phyloP scores from a whole-genome alignment of 495 filamentous ascomycete genomes.

The Bacidia rubella region DNA sequence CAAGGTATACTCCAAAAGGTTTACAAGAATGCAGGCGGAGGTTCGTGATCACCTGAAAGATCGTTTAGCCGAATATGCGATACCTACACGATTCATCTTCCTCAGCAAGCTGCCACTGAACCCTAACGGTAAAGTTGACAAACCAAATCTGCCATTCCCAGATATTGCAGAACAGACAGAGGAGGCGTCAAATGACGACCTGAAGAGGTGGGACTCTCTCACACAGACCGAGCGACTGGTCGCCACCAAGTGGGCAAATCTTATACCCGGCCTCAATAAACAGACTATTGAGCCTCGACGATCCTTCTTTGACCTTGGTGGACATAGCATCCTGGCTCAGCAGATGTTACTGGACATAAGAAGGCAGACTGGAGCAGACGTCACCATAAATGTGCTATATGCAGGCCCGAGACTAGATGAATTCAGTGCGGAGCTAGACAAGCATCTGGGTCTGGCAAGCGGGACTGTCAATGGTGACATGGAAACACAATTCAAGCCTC shows the following conservation, averaged over 20 bases:
- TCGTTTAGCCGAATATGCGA: conserved; percentile 66
- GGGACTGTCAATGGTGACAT: conserved; percentile 1
- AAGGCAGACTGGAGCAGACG: conserved; percentile 48
- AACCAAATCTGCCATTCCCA: conserved; percentile 81
- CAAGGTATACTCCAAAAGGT: conserved; percentile 27
- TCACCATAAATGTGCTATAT: conserved; percentile 68
- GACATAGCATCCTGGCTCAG: conserved; percentile 77
- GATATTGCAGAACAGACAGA: conserved; percentile 50
- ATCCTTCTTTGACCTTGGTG: conserved; percentile 78
- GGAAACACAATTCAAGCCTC: background rate
- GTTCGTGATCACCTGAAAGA: conserved; percentile 57
- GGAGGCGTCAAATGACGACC: conserved; percentile 27
- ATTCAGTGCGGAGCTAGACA: conserved; percentile 66
- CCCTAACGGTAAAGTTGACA: conserved; percentile 54
- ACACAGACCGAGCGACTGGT: conserved; percentile 54
- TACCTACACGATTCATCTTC: conserved; percentile 69
- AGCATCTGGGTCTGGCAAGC: background rate
- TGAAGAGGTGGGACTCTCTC: conserved; percentile 27
- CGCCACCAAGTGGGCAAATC: conserved; percentile 54
- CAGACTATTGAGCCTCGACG: conserved; percentile 19
- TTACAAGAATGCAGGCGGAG: conserved; percentile 54
- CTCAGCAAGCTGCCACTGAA: conserved; percentile 75
- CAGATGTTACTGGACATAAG: conserved; percentile 62
- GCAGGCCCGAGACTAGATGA: conserved; percentile 56
- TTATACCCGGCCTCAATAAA: conserved; percentile 29